A percentile compares a stretch with the other conserved stretches of the same genome.
Evolutionary conservation across 129 eudicot species (phyloP).

Genomic region (Arctium lappa): DNA sequence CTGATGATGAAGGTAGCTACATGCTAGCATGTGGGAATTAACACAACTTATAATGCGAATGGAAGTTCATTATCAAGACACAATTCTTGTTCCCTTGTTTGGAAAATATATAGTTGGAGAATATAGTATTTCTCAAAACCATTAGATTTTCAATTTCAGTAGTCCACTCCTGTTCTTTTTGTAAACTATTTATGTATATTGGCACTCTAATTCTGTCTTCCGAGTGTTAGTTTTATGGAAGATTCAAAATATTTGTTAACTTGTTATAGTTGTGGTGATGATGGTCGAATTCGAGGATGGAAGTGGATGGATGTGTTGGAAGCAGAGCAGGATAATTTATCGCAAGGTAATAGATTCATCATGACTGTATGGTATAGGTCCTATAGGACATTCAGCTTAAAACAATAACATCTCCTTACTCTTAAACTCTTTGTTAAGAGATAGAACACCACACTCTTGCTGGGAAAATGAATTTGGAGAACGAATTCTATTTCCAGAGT

Average conservation of each 20-base stretch:
- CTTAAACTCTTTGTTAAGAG: too few relatives aligned
- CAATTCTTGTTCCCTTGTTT: neutral
- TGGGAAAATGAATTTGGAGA: too few relatives aligned
- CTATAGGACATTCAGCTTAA: neutral
- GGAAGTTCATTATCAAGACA: neutral
- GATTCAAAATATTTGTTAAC: neutral
- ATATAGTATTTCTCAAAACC: neutral
- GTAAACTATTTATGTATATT: neutral
- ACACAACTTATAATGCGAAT: neutral
- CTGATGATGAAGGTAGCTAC: neutral
- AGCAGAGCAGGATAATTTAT: conserved; percentile 28
- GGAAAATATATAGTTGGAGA: neutral
- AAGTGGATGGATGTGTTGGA: conserved; percentile 69
- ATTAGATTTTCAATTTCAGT: neutral
- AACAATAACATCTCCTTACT: neutral
- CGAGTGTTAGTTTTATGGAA: neutral
- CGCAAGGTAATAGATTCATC: conserved; percentile 37
- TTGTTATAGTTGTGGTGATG: conserved; percentile 88
- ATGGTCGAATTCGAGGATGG: conserved; percentile 95
- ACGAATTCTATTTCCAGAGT: too few relatives aligned
- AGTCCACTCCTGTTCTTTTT: neutral
- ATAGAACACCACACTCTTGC: too few relatives aligned
- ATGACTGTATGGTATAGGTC: neutral
- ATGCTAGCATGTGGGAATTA: neutral
- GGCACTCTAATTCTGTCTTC: neutral